Base-by-base conservation (phyloP, 345 rosid species). In the Noccaea bulbosa region DNA sequence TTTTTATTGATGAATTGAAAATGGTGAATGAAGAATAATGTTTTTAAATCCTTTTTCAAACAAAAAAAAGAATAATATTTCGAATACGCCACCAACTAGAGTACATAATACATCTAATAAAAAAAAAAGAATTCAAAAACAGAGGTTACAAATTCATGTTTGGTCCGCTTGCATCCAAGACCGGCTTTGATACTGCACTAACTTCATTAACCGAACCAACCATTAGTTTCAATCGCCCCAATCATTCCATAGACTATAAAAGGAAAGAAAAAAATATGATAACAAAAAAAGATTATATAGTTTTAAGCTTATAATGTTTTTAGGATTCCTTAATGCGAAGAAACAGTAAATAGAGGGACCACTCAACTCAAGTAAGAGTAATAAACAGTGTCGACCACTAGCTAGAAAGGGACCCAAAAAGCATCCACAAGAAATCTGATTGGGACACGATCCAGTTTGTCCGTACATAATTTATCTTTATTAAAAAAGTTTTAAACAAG, bases 371-470 rank as follows among this genome's bases (percentile, higher is more conserved):
- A 40, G 52, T 12, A 46, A 56, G 32, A 68, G 64, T 45, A 14
- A 39, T 8, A 12, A 67, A 43, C 56, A 69, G 39, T 57, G 16
- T 35, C 48, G 47, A 57, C 73, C 73, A 57, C 57, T 69, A n/a
- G n/a, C 22, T 7, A 4, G 5, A 67, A 10, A 45, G 50, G 63
- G 63, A 53, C 72, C 71, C 61, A 30, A 43, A 67, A 27, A 38
- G 39, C 49, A 66, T 30, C 62, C 62, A 67, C 33, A 30, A 15
- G 33, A 43, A 39, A 54, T 45, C 55, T 56, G 55, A 68, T 54
- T 68, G 65, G 72, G 24, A 34, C 74, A 59, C 40, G 59, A 9
- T 59, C 47, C 5, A 24, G 24, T 58, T 38, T 58, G 16, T 69
- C 65, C 73, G 65, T 69, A 35, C 65, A 46, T 7, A 3, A 20